Percentiles rank a stretch among this genome's conserved stretches.
phyloP scores from a whole-genome alignment of 768 basidiomycete genomes.

The Russula ochroleuca region DNA sequence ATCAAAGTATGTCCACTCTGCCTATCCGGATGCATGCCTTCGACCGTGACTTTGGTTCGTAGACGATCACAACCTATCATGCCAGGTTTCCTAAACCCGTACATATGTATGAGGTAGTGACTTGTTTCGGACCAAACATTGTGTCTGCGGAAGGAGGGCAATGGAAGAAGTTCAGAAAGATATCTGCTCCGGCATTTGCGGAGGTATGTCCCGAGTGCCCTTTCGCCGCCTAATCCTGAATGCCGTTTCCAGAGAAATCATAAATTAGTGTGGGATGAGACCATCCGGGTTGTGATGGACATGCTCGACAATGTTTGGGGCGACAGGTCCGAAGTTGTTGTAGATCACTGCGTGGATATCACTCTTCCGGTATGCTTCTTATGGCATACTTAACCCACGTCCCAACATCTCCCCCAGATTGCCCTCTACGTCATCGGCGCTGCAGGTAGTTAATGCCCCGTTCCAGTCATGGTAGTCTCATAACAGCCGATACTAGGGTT shows the following conservation, averaged over 20 bases:
- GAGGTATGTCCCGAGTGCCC: constrained; percentile 40
- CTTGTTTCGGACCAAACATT: constrained; percentile 56
- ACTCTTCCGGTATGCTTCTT: constrained; percentile 46
- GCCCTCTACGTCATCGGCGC: constrained; percentile 52
- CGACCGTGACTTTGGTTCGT: constrained; percentile 6
- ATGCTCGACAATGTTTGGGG: constrained; percentile 45
- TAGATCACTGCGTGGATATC: constrained; percentile 49
- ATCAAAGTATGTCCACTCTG: constrained; percentile 17
- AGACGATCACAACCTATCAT: constrained; percentile 50
- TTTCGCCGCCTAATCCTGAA: background rate
- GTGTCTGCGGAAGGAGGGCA: constrained; percentile 58
- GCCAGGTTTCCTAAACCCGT: constrained; percentile 43
- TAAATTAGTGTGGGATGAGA: constrained; percentile 40
- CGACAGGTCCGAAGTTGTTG: constrained; percentile 37
- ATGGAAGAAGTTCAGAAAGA: constrained; percentile 63
- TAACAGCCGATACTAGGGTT: constrained; percentile 36
- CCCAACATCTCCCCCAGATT: constrained; percentile 36
- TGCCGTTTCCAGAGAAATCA: constrained; percentile 34
- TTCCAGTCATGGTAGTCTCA: background rate
- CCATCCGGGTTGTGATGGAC: constrained; percentile 33
- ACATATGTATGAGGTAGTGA: constrained; percentile 42
- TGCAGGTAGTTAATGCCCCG: constrained; percentile 35
- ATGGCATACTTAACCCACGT: background rate
- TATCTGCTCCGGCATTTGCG: constrained; percentile 59
- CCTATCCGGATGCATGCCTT: too few species aligned